These are phyloP conservation scores for Cyberlindnera maclurae DNA, from an alignment of 805 yeast species.

Conservation along the genomic window DNA sequence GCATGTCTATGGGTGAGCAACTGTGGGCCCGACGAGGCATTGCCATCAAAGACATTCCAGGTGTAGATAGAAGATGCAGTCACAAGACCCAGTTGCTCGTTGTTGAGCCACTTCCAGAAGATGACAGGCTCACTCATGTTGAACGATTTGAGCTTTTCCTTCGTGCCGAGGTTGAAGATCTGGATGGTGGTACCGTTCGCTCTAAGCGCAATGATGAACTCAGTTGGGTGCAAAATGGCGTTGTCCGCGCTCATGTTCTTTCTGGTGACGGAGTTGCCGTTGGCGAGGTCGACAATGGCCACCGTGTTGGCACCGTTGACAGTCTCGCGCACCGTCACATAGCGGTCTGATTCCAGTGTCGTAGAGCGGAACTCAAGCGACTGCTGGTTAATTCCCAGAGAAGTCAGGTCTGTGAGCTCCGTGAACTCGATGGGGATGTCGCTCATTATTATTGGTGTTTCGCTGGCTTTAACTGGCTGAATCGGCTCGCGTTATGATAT, in stretches of 20 bases:
- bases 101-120: slow-evolving; percentile 91
- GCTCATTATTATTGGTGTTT: slow-evolving; percentile 25
- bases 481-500: neutral
- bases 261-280: slow-evolving; percentile 72
- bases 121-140: slow-evolving; percentile 83
- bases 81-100: slow-evolving; percentile 70
- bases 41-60: slow-evolving; percentile 81
- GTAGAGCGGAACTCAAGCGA: slow-evolving; percentile 90
- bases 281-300: slow-evolving; percentile 80
- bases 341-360: slow-evolving; percentile 88
- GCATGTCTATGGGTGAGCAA: slow-evolving; percentile 80
- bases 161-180: slow-evolving; percentile 81
- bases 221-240: slow-evolving; percentile 92
- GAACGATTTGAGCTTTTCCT: slow-evolving; percentile 83
- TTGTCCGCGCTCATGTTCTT: slow-evolving; percentile 96
- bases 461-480: neutral
- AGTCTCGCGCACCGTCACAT: slow-evolving; percentile 73
- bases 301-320: slow-evolving; percentile 71
- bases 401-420: slow-evolving; percentile 84
- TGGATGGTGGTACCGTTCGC: slow-evolving; percentile 96
- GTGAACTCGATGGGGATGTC: slow-evolving; percentile 97
- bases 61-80: slow-evolving; percentile 68
- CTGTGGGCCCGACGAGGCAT: slow-evolving; percentile 71
- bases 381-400: slow-evolving; percentile 76
- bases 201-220: slow-evolving; percentile 83